Evolutionary conservation across 2,329 filamentous ascomycete species (phyloP).

Genomic region (Cryphonectria parasitica): DNA sequence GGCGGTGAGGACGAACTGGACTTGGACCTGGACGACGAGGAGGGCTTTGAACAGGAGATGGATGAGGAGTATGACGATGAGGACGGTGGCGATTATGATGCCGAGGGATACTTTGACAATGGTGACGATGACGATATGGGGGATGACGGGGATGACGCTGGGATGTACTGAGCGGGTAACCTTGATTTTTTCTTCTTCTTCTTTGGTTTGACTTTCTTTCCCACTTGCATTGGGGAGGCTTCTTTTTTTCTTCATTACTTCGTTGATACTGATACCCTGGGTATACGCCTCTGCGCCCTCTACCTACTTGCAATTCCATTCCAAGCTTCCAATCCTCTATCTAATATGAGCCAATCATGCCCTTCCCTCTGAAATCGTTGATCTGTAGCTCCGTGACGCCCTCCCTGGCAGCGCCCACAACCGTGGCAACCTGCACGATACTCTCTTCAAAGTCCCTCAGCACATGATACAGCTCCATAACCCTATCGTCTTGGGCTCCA

Average conservation of each 20-base stretch:
- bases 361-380: slow-evolving; percentile 47
- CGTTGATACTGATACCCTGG: slow-evolving; percentile 21
- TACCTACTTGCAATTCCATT: slow-evolving; percentile 16
- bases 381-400: slow-evolving; percentile 62
- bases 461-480: slow-evolving; percentile 59
- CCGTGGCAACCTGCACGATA: slow-evolving; percentile 64
- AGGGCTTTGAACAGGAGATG: slow-evolving; percentile 50
- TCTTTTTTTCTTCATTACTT: slow-evolving; percentile 11
- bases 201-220: not conserved
- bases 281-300: slow-evolving; percentile 25
- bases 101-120: slow-evolving; percentile 64
- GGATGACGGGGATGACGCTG: slow-evolving; percentile 42
- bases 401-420: slow-evolving; percentile 63
- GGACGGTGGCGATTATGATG: slow-evolving; percentile 64
- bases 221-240: not conserved
- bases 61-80: slow-evolving; percentile 58
- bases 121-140: slow-evolving; percentile 59
- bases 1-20: slow-evolving; percentile 42
- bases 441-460: slow-evolving; percentile 68
- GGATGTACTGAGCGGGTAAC: slow-evolving; percentile 21
- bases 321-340: not conserved
- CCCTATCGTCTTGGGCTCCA: slow-evolving; percentile 48
- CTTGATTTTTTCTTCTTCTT: slow-evolving; percentile 2
- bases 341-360: slow-evolving; percentile 31
- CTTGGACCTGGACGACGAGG: slow-evolving; percentile 50